A percentile compares a stretch with the other conserved stretches of the same genome.
These are phyloP conservation scores for Leishmania aethiopica DNA, from an alignment of 208 protist genomes.

Conservation along the genomic window DNA sequence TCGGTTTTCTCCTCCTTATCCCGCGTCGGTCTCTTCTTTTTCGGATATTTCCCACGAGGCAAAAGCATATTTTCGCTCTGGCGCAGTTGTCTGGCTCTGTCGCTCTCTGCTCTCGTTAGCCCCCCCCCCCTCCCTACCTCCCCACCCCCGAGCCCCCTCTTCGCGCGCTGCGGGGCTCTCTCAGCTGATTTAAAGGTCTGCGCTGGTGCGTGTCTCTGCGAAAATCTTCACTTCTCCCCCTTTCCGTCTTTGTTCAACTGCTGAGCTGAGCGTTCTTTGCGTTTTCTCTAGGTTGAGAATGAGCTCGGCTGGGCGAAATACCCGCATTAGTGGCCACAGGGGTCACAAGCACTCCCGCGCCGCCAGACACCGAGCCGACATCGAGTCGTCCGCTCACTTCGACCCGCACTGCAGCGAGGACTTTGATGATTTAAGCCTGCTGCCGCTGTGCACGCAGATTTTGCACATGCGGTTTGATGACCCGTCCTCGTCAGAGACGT, in stretches of 20 bases:
- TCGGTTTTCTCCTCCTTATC: no score
- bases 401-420: neutral
- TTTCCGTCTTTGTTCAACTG: neutral
- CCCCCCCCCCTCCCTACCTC: neutral
- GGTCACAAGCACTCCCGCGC: conserved; percentile 1
- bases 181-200: neutral
- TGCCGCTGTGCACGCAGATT: neutral
- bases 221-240: neutral
- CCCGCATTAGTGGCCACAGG: neutral
- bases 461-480: neutral
- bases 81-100: conserved; percentile 14
- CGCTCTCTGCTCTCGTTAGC: neutral
- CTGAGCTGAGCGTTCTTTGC: neutral
- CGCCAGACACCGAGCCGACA: neutral
- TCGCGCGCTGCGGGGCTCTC: neutral
- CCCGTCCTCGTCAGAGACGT: neutral
- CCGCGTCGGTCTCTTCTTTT: neutral
- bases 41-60: neutral
- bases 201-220: neutral
- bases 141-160: neutral
- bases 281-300: neutral
- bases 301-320: neutral
- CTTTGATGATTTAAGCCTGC: neutral
- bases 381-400: neutral
- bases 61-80: neutral